Conservation (phyloP, 768 basidiomycete species). For the Suillus discolor region DNA sequence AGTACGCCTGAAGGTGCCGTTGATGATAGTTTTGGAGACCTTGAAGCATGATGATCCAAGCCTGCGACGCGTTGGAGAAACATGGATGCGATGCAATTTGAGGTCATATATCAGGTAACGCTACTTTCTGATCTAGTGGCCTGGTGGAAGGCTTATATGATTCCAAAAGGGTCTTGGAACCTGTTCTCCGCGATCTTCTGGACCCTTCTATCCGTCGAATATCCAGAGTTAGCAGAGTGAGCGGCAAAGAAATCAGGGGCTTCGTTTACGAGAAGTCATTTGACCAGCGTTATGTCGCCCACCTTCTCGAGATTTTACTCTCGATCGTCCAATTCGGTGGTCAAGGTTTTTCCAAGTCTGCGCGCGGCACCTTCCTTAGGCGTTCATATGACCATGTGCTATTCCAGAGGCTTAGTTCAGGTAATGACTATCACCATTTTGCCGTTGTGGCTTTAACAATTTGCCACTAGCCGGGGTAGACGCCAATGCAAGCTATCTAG, state of each 20-base stretch:
- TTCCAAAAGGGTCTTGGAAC: slow-evolving; percentile 79
- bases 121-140: neutral
- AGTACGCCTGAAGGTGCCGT: slow-evolving; percentile 78
- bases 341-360: slow-evolving; percentile 80
- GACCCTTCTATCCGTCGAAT: slow-evolving; percentile 66
- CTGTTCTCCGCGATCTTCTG: slow-evolving; percentile 75
- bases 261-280: slow-evolving; percentile 74
- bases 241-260: slow-evolving; percentile 66
- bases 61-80: slow-evolving; percentile 81
- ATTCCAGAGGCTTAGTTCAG: slow-evolving; percentile 56
- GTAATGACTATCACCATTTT: slow-evolving; percentile 36
- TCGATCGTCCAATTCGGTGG: slow-evolving; percentile 86
- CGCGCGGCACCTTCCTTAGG: slow-evolving; percentile 62
- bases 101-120: slow-evolving; percentile 86
- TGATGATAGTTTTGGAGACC: slow-evolving; percentile 87
- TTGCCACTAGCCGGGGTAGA: slow-evolving; percentile 40
- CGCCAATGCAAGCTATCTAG: slow-evolving; percentile 70
- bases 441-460: slow-evolving; percentile 12
- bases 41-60: slow-evolving; percentile 75
- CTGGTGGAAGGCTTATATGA: slow-evolving; percentile 3
- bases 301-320: slow-evolving; percentile 77
- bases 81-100: slow-evolving; percentile 95
- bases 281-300: slow-evolving; percentile 71
- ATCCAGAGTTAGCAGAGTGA: slow-evolving; percentile 51
- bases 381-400: slow-evolving; percentile 68